A percentile compares a stretch with the other conserved stretches of the same genome.
phyloP scores from a whole-genome alignment of 73 alveolate species.

The Tetrahymena thermophila region DNA sequence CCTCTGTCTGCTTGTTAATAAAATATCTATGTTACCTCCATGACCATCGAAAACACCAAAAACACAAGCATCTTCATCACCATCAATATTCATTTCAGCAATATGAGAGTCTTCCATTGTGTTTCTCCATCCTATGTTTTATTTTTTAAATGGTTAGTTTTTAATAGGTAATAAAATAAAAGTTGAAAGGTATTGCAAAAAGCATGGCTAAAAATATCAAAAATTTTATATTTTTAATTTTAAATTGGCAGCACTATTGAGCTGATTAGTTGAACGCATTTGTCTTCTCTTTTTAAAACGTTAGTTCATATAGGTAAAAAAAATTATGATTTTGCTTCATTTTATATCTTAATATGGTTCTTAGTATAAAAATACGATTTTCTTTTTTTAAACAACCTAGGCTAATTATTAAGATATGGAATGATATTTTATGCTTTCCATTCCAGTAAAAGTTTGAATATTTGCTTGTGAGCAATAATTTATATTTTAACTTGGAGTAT shows the following conservation, averaged over 20 bases:
- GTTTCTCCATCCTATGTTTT: constrained; percentile 52
- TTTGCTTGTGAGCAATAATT: not conserved
- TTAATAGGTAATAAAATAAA: too few species aligned
- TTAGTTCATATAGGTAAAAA: not conserved
- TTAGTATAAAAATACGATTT: not conserved
- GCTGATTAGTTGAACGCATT: too few species aligned
- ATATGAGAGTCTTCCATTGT: constrained; percentile 68
- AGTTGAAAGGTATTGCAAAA: not conserved
- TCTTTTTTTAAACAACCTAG: not conserved
- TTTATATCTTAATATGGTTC: not conserved
- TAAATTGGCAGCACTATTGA: too few species aligned
- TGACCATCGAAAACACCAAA: constrained; percentile 91
- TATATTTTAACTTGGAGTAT: not conserved
- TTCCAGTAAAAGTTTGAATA: not conserved
- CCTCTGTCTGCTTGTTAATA: not conserved
- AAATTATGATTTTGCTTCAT: not conserved
- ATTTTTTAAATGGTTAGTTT: not conserved
- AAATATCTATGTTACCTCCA: constrained; percentile 60
- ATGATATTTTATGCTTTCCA: not conserved
- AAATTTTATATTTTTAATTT: too few species aligned
- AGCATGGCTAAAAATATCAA: not conserved
- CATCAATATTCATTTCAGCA: constrained; percentile 3
- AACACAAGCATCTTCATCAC: constrained; percentile 21
- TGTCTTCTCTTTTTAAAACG: too few species aligned
- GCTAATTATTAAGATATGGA: not conserved